Evolutionary conservation across 1,284 basidiomycete genomes (phyloP), one percentile per base, ranked within the genome.

Genomic region (Rhodotorula glutinis): DNA sequence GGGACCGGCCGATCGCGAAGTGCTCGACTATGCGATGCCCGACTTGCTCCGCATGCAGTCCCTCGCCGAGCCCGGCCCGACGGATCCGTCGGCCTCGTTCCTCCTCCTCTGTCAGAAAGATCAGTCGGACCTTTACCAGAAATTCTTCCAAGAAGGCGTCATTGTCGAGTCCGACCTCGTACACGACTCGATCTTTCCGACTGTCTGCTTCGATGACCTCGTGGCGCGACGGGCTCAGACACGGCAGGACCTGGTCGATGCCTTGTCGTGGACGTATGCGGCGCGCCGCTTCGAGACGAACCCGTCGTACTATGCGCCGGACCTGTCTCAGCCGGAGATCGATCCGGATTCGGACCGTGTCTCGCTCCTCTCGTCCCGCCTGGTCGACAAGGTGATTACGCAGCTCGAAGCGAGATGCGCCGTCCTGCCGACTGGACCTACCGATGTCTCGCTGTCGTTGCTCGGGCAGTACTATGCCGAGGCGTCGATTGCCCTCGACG

Each of bases 11-110:
- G 72, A 72, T 23, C 57, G 63, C 13, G 66, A 67, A 46, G 57
- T 66, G 55, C 83, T 84, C 57, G 90, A 92, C 76, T 98, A 98
- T 77, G 80, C 82, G 0, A 80, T 92, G 43, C 82, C 85, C 41
- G 94, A 98, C 75, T 80, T 99, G 54, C 86, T 90, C 59, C 86
- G 87, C 65, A 97, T 98, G 91, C 92, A 98, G 79, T 87, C 91
- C 58, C 85, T 87, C 33, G 92, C 93, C 0, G 84, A 73, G 79
- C 82, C 21, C 40, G 76, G 80, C 30, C 69, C 21, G 53, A 59
- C n/a, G 69, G 65, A 70, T 76, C 53, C 63, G 49, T 79, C 75
- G 25, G 92, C 90, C 0, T 83, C 83, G 67, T 95, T 91, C 81
- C 84, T 88, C 75, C 79, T 98, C 66, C 89, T 98, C 80, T 94